Evolutionary conservation across 768 basidiomycete species (phyloP).

Genomic region (Polyporus arcularius): DNA sequence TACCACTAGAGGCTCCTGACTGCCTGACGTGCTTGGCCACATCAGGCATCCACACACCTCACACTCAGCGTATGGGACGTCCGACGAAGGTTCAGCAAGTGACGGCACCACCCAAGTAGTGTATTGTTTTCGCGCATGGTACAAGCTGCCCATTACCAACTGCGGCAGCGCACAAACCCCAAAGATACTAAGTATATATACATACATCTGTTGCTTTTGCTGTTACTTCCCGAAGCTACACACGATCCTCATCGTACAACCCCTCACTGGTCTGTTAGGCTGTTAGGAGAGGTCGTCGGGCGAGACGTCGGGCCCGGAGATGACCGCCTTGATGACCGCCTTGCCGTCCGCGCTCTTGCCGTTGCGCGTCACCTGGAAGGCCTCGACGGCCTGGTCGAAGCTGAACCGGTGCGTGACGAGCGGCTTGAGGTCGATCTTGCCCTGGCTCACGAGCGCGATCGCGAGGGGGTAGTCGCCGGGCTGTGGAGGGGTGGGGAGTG

Average conservation of each 20-base stretch:
- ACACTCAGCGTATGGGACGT: too few species aligned
- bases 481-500: slow-evolving; percentile 34
- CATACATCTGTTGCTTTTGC: slow-evolving; percentile 8
- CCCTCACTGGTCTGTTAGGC: not conserved
- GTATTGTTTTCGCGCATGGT: not conserved
- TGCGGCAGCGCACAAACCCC: slow-evolving; percentile 9
- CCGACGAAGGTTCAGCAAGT: not conserved
- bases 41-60: too few species aligned
- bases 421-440: slow-evolving; percentile 84
- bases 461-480: slow-evolving; percentile 86
- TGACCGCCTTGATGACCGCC: slow-evolving; percentile 86
- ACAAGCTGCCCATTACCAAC: slow-evolving; percentile 19
- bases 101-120: not conserved
- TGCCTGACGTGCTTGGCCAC: too few species aligned
- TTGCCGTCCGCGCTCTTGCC: slow-evolving; percentile 88
- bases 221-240: not conserved
- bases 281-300: slow-evolving; percentile 35
- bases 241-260: not conserved
- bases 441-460: slow-evolving; percentile 79
- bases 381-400: slow-evolving; percentile 76
- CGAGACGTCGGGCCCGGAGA: slow-evolving; percentile 73
- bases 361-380: slow-evolving; percentile 77
- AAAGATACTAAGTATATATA: not conserved
- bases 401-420: slow-evolving; percentile 86
- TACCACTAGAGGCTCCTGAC: too few species aligned